Conservation (phyloP, 495 filamentous ascomycete species). For the Aspergillus funiculosus region DNA sequence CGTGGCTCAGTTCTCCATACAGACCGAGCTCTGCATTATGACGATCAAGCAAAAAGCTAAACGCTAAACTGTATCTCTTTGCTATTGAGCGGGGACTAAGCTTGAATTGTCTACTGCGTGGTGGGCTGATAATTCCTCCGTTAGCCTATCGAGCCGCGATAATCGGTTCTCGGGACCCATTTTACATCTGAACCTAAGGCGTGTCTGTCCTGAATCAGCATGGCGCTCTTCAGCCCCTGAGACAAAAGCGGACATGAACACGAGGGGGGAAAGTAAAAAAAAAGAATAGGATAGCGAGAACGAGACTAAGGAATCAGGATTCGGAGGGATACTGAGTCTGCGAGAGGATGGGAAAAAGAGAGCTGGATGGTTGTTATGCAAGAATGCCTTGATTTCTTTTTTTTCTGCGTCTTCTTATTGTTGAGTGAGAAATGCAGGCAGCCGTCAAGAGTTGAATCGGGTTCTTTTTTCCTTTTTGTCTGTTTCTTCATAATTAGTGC, state of each 20-base stretch:
- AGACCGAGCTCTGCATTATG: neutral
- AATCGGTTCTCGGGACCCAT: constrained; percentile 1
- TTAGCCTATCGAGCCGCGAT: constrained; percentile 5
- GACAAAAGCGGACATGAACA: constrained; percentile 13
- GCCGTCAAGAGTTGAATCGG: neutral
- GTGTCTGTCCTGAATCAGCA: constrained; percentile 4
- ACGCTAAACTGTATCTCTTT: neutral
- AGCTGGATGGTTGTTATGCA: constrained; percentile 6
- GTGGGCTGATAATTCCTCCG: constrained; percentile 6
- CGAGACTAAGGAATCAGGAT: no score
- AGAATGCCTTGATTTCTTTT: constrained; percentile 14
- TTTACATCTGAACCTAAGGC: neutral
- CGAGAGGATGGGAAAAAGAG: neutral
- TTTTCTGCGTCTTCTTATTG: no score
- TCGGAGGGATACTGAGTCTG: no score
- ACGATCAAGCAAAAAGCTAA: neutral
- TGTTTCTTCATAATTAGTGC: neutral
- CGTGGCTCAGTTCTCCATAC: neutral
- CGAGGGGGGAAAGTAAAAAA: constrained; percentile 9
- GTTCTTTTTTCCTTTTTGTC: neutral
- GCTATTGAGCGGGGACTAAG: constrained; percentile 1
- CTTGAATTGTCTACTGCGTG: neutral
- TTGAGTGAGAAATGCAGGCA: neutral
- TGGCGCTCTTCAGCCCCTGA: constrained; percentile 1
- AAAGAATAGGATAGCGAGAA: no score